A percentile compares a stretch with the other conserved stretches of the same genome.
Conservation (phyloP, 1,284 basidiomycete species). For the Ganoderma sinense region DNA sequence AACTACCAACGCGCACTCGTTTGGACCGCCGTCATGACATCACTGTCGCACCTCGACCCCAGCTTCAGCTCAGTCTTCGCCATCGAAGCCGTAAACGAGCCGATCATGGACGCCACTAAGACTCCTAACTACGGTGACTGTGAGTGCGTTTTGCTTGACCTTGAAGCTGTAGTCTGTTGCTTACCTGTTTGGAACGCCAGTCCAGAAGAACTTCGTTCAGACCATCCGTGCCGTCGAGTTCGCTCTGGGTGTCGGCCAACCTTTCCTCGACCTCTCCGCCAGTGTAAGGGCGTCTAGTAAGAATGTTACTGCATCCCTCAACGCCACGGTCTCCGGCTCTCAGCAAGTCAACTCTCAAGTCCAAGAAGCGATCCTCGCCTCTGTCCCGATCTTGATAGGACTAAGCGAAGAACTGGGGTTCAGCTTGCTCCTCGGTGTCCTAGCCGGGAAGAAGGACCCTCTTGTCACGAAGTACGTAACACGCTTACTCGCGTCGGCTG, state of each 20-base stretch:
- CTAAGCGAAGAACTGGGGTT: constrained; percentile 47
- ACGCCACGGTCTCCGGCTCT: constrained; percentile 34
- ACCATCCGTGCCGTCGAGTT: constrained; percentile 71
- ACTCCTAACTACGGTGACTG: constrained; percentile 77
- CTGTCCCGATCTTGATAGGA: constrained; percentile 57
- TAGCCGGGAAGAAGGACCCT: constrained; percentile 35
- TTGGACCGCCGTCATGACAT: constrained; percentile 82
- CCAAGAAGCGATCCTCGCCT: constrained; percentile 49
- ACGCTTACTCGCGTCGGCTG: not conserved
- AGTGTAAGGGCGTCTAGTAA: constrained; percentile 30
- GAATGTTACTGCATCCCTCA: constrained; percentile 55
- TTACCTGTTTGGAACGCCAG: constrained; percentile 44
- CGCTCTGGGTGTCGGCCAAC: constrained; percentile 69
- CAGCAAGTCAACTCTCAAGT: constrained; percentile 54
- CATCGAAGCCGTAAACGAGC: constrained; percentile 81
- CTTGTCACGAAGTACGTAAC: constrained; percentile 58
- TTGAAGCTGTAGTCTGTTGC: not conserved
- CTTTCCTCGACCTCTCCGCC: constrained; percentile 34
- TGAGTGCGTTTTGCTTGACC: constrained; percentile 39
- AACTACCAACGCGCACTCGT: constrained; percentile 80
- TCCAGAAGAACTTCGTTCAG: constrained; percentile 75
- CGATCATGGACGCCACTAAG: constrained; percentile 67
- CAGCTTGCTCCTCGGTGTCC: constrained; percentile 27
- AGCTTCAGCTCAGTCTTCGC: constrained; percentile 71
- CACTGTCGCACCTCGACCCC: constrained; percentile 72